phyloP scores from a whole-genome alignment of 257 asterid genomes.

The Solanum chmielewskii region DNA sequence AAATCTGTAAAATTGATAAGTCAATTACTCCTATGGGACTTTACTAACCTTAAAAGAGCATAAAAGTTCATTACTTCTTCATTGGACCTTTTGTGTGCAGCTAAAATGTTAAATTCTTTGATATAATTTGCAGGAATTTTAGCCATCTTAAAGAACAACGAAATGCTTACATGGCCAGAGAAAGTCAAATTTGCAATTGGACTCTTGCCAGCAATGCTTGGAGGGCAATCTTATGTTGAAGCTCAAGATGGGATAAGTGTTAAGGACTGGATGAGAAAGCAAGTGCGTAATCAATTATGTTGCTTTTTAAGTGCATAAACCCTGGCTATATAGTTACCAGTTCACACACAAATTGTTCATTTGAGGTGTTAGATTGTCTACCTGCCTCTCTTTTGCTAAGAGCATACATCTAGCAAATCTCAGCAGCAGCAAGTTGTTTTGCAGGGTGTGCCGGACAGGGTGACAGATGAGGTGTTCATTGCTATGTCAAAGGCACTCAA shows the following conservation, averaged over 20 bases:
- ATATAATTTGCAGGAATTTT: constrained; percentile 44
- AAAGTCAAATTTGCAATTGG: constrained; percentile 93
- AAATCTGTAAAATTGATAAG: background rate
- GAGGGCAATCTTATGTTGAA: constrained; percentile 94
- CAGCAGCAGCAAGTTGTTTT: background rate
- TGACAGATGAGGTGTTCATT: constrained; percentile 78
- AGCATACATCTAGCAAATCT: background rate
- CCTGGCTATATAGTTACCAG: background rate
- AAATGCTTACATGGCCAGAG: constrained; percentile 98
- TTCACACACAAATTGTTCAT: background rate
- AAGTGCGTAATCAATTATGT: constrained; percentile 29
- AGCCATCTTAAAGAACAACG: constrained; percentile 93
- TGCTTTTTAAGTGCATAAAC: background rate
- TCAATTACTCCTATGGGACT: background rate
- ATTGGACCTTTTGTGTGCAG: background rate
- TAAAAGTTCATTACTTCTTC: background rate
- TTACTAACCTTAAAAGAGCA: background rate
- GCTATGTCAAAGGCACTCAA: constrained; percentile 99
- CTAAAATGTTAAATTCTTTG: background rate
- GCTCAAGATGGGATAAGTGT: constrained; percentile 94
- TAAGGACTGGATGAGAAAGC: constrained; percentile 92
- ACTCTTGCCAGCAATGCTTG: constrained; percentile 89
- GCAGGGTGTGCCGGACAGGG: constrained; percentile 93
- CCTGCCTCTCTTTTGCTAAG: background rate
- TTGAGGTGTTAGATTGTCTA: background rate